Conservation (phyloP, 2,329 filamentous ascomycete genomes). For the Fusarium transvaalense region DNA sequence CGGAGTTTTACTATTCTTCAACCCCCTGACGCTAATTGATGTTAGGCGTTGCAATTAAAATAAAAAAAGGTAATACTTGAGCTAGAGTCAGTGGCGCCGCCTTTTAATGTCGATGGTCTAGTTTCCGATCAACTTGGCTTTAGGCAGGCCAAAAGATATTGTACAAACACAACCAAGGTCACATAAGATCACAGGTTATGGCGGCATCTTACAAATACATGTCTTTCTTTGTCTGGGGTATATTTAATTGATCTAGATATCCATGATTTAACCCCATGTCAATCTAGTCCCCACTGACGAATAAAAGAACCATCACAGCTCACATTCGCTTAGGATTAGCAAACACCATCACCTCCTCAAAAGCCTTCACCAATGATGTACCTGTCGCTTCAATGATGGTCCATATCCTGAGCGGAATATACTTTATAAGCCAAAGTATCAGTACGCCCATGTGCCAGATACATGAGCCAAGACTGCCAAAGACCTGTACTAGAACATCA, state of each 20-base stretch:
- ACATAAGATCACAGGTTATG: background rate
- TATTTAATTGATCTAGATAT: background rate
- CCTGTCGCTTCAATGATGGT: conserved; percentile 51
- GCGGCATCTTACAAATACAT: background rate
- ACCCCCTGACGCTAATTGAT: background rate
- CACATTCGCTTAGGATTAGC: conserved; percentile 54
- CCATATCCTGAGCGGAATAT: conserved; percentile 52
- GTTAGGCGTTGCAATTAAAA: background rate
- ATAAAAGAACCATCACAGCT: background rate
- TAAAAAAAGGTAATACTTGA: background rate
- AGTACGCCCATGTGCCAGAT: conserved; percentile 46
- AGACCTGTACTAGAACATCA: conserved; percentile 48
- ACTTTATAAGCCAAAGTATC: conserved; percentile 51
- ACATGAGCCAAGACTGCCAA: conserved; percentile 50
- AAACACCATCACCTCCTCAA: conserved; percentile 54
- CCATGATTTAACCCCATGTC: background rate
- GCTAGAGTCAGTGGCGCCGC: background rate
- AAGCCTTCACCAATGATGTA: conserved; percentile 49
- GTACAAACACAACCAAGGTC: background rate
- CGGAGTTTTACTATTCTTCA: too few relatives aligned
- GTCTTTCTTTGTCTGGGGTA: background rate
- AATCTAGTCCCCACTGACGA: background rate
- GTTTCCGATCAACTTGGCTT: background rate
- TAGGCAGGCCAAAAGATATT: too few relatives aligned
- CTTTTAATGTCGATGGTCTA: background rate